A percentile compares a stretch with the other conserved stretches of the same genome.
Conservation (phyloP, 768 basidiomycete genomes). For the Pilatotrama ljubarskyi region DNA sequence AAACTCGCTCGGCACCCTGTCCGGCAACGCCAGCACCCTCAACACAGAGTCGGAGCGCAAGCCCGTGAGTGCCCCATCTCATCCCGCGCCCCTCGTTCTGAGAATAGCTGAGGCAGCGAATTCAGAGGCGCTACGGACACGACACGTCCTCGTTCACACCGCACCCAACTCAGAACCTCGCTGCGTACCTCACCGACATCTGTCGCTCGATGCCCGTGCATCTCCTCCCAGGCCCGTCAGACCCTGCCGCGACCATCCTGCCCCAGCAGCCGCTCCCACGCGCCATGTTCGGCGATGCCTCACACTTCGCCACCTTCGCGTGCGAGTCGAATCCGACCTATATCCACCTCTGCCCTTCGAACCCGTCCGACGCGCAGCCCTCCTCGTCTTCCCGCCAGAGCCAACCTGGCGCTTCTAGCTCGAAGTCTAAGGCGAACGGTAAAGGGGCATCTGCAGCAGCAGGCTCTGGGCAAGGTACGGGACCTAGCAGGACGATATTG, state of each 20-base stretch:
- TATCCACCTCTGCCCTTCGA: conserved; percentile 52
- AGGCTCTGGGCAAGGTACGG: not conserved
- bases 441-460: not conserved
- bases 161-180: conserved; percentile 71
- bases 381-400: conserved; percentile 17
- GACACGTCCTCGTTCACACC: conserved; percentile 68
- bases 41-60: conserved; percentile 48
- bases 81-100: not conserved
- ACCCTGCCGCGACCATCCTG: conserved; percentile 86
- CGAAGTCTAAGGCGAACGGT: not conserved
- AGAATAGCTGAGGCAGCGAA: conserved; percentile 11
- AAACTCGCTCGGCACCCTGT: conserved; percentile 71
- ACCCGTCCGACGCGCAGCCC: conserved; percentile 5
- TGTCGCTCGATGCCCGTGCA: conserved; percentile 80
- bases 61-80: conserved; percentile 45
- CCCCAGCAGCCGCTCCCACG: conserved; percentile 94
- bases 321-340: conserved; percentile 92
- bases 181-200: conserved; percentile 73
- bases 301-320: conserved; percentile 61
- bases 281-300: conserved; percentile 78
- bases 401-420: conserved; percentile 15
- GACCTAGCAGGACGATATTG: conserved; percentile 58
- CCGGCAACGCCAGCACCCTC: conserved; percentile 31
- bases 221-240: conserved; percentile 82
- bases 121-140: conserved; percentile 65